Base-by-base conservation (phyloP, 225 moss, liverwort and hornwort species). In the Pseudoscleropodium purum region DNA sequence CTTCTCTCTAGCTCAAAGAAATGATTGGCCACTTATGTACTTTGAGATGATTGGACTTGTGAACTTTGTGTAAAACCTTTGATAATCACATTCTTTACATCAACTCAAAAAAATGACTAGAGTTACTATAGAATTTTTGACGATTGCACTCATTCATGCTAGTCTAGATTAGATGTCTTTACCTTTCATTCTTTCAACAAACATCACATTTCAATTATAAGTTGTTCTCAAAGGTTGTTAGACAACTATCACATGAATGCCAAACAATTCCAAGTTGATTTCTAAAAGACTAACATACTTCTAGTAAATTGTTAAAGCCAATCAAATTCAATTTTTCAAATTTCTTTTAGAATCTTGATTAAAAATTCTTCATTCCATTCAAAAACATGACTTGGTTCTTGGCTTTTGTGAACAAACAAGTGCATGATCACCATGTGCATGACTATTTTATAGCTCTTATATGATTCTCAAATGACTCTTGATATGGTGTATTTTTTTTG, bases 401-500 rank as follows among this genome's bases (percentile, higher is more conserved):
- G 8, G 21, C 21, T 20, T 51, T 2, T 51, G 13, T 20, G 5
- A 34, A 33, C 0, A 76, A 26, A 34, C 30, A 3, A 34, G 20
- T 34, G 2, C 7, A 51, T 3, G 3, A 51, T 21, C 51, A 33
- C 5, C 0, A 33, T 51, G 51, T 51, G 13, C 7, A 33, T 13
- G 51, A 51, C 8, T 49, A 76, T 76, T 76, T 76, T 51, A 76
- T 10, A 34, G 34, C 8, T 51, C 13, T 51, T 51, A 21, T 13
- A 51, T 13, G 21, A 76, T 5, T 75, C 2, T 34, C 7, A 51
- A 2, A 33, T 2, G 1, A 51, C 2, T 20, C 7, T 47, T 19
- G 0, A 8, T 51, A 18, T 0, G 0, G 0, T 51, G 2, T 20
- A 76, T 51, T 51, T 0, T 11, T 49, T 51, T 33, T 12, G 0